A percentile compares a stretch with the other conserved stretches of the same genome.
Conservation (phyloP, 2,329 filamentous ascomycete genomes). For the Meredithiella fracta region DNA sequence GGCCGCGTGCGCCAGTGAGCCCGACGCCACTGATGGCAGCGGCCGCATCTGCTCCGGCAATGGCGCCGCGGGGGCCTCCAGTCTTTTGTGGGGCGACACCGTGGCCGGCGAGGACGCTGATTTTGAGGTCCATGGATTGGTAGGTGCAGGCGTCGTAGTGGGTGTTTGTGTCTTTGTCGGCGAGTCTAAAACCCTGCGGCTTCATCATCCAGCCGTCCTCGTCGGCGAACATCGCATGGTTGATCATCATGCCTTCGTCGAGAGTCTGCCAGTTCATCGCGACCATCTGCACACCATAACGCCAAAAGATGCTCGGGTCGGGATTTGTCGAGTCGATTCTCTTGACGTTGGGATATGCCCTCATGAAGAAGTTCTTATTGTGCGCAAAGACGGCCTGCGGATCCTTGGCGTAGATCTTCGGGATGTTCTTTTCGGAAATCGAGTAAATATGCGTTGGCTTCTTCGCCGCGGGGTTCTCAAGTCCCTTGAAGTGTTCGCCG, state of each 20-base stretch:
- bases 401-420: conserved; percentile 38
- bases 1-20: conserved; percentile 11
- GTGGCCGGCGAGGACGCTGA: conserved; percentile 64
- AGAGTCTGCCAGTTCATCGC: conserved; percentile 95
- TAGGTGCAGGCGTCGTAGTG: conserved; percentile 32
- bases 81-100: conserved; percentile 31
- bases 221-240: conserved; percentile 90
- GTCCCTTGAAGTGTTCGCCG: conserved; percentile 62
- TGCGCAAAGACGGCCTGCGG: conserved; percentile 67
- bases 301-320: conserved; percentile 82
- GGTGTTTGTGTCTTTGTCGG: conserved; percentile 24
- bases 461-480: conserved; percentile 46
- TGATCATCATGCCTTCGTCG: conserved; percentile 88
- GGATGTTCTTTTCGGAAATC: conserved; percentile 66
- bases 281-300: conserved; percentile 90
- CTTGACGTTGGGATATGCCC: conserved; percentile 69
- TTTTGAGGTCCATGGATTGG: conserved; percentile 46
- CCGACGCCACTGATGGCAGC: conserved; percentile 7
- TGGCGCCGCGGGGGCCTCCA: conserved; percentile 16
- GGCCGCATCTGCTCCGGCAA: background rate
- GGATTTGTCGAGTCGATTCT: conserved; percentile 85
- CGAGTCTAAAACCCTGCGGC: conserved; percentile 52
- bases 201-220: conserved; percentile 76
- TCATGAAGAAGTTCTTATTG: conserved; percentile 76
- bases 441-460: conserved; percentile 64